Conservation (phyloP, 148 eudicot genomes). For the Gaultheria prostrata region DNA sequence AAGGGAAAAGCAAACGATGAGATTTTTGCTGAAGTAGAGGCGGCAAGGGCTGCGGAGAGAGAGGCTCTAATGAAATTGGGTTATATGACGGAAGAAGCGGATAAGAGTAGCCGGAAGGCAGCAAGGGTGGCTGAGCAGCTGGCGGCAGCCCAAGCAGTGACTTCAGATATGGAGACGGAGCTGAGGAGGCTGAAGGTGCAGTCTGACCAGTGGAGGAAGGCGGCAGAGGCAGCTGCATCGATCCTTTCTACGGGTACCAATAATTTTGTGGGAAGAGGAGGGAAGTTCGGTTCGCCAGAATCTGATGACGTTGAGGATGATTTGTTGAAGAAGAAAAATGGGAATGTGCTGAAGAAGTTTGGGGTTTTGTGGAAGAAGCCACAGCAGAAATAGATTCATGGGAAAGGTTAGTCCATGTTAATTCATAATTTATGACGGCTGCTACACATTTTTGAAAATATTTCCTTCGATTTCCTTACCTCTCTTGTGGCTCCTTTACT, state of each 20-base stretch:
- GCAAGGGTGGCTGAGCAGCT: slow-evolving; percentile 59
- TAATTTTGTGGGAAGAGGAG: slow-evolving; percentile 63
- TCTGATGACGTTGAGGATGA: slow-evolving; percentile 65
- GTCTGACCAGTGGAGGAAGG: slow-evolving; percentile 91
- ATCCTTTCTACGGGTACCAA: slow-evolving; percentile 65
- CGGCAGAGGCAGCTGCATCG: slow-evolving; percentile 92
- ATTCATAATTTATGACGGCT: background rate
- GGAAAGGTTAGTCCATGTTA: slow-evolving; percentile 12
- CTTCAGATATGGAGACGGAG: slow-evolving; percentile 74
- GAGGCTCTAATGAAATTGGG: slow-evolving; percentile 59
- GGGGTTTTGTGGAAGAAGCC: slow-evolving; percentile 92
- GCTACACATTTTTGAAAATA: background rate
- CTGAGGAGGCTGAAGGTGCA: slow-evolving; percentile 78
- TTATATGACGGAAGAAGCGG: slow-evolving; percentile 45
- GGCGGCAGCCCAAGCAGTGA: slow-evolving; percentile 53
- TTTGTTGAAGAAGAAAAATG: slow-evolving; percentile 75
- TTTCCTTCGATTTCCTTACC: background rate
- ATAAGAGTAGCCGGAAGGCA: slow-evolving; percentile 51
- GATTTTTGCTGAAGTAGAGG: slow-evolving; percentile 36
- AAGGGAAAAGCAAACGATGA: slow-evolving; percentile 21
- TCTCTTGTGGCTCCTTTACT: background rate
- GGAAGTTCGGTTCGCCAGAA: slow-evolving; percentile 44
- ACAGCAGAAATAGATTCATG: slow-evolving; percentile 49
- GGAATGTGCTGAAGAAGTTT: slow-evolving; percentile 65
- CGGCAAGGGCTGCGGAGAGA: slow-evolving; percentile 46